phyloP scores from a whole-genome alignment of 306 rosid genomes.

The Ziziphus jujuba region DNA sequence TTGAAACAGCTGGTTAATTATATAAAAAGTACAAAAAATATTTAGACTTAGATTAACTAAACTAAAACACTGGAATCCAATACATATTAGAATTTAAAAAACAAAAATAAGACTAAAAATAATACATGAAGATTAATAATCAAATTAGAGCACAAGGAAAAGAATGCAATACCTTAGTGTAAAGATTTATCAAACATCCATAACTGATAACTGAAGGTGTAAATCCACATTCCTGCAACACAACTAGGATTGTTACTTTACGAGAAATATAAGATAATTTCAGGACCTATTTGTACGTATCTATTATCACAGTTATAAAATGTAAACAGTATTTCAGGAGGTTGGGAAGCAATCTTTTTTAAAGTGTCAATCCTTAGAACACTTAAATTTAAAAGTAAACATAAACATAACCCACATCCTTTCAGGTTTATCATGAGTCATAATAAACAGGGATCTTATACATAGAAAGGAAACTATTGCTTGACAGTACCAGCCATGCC shows the following conservation, averaged over 20 bases:
- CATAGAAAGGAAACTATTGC: too few species aligned
- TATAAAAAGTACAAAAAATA: neutral
- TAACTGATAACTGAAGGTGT: conserved; percentile 86
- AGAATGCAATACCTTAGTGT: conserved; percentile 61
- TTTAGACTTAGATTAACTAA: too few species aligned
- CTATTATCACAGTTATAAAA: neutral
- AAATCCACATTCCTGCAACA: conserved; percentile 86
- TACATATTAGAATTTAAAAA: too few species aligned
- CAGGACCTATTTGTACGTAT: neutral
- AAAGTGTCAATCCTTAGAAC: too few species aligned
- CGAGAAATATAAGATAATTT: conserved; percentile 6
- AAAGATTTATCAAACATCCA: conserved; percentile 92
- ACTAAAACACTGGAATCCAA: too few species aligned
- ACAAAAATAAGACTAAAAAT: neutral
- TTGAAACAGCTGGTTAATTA: neutral
- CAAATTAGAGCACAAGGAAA: conserved; percentile 13
- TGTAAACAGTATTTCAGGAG: neutral
- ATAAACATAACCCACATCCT: too few species aligned
- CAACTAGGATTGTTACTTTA: conserved; percentile 20
- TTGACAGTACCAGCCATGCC: too few species aligned
- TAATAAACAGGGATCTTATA: too few species aligned
- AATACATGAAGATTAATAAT: neutral
- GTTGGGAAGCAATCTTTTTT: too few species aligned
- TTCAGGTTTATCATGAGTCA: too few species aligned
- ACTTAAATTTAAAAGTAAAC: too few species aligned